Percentiles rank a stretch among this genome's conserved stretches.
Conservation (phyloP, 306 rosid genomes). For the Vigna trinervia region DNA sequence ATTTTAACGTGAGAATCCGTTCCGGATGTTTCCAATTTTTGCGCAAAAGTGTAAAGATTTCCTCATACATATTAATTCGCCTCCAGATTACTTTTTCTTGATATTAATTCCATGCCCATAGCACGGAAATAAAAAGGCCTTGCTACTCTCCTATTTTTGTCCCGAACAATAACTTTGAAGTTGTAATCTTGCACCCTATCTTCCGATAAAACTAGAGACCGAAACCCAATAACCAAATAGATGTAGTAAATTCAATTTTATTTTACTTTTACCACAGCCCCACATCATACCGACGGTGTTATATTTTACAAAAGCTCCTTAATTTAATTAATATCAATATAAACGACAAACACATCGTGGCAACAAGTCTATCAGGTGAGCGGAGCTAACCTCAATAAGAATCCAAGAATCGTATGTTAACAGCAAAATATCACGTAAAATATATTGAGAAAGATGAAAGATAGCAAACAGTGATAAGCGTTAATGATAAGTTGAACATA, state of each 20-base stretch:
- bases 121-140: not conserved
- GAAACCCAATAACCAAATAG: not conserved
- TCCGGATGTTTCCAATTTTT: not conserved
- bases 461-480: not conserved
- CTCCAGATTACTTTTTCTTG: not conserved
- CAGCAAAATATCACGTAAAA: too few species aligned
- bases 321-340: not conserved
- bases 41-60: too few species aligned
- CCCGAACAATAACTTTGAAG: not conserved
- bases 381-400: not conserved
- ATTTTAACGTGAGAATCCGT: not conserved
- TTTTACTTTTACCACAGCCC: not conserved
- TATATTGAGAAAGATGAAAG: not conserved
- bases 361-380: not conserved
- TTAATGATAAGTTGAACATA: constrained; percentile 2
- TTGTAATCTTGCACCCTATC: not conserved
- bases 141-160: not conserved
- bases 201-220: not conserved
- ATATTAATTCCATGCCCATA: not conserved
- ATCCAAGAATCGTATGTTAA: not conserved
- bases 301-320: not conserved
- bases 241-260: not conserved
- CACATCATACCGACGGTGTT: not conserved
- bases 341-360: not conserved
- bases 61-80: not conserved